Evolutionary conservation across 2,329 filamentous ascomycete genomes (phyloP), one percentile per base, ranked within the genome.

Genomic region (Trichoderma guizhouense): DNA sequence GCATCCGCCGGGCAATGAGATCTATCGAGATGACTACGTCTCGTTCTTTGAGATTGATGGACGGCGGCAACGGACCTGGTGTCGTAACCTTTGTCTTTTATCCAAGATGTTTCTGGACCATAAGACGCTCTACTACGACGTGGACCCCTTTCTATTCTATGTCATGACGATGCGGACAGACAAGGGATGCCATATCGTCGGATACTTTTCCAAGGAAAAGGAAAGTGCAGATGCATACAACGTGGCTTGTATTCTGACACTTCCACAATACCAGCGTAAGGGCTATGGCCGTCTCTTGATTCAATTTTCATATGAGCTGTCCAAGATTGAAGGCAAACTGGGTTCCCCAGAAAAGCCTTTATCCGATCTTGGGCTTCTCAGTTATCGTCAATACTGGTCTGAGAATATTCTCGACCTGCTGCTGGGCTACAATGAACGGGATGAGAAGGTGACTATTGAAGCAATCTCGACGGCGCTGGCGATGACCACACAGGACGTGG

Each of bases 191-290:
- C 96, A 98, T 79, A 88, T 99, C 64, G 93, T 99, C n/a, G 96
- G 96, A n/a, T 99, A 98, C 80, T 99, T 99, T 82, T 97, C 93
- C 71, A 99, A 99, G 80, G 96, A 99, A 81, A 99, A 99, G 77
- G 96, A 99, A 82, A 95, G 92, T 51, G 94, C 94, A 0, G 97
- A 99, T 77, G 94, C 93, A 34, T 99, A 98, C 87, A 99, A 99
- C 79, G 92, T 99, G 36, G 97, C 96, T 5, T 99, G 97, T 88
- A 99, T 99, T 80, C 86, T 99, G 72, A 99, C 96, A 0, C 86
- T 99, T 4, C 96, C 96, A 0, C 97, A 99, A 79, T 98, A 97
- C 77, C 96, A 99, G 82, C 90, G 96, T 28, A 96, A 97, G 79
- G 96, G 96, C 0, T 98, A 96, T 77, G 96, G 97, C 28, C 91